Conservation (phyloP, 225 moss, liverwort and hornwort species). For the Rhytidiadelphus loreus region DNA sequence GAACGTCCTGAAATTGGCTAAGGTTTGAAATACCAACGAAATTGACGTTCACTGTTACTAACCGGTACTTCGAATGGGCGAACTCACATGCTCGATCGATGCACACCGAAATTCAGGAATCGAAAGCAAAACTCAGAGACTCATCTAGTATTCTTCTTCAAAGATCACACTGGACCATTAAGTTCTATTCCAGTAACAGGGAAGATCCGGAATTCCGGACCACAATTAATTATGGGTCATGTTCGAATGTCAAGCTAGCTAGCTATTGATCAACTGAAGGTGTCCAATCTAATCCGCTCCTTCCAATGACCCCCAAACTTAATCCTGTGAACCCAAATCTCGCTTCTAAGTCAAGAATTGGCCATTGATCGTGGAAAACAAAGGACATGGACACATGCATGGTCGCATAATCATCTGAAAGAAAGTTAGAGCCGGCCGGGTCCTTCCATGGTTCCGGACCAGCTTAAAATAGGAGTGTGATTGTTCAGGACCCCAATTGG, state of each 20-base stretch:
- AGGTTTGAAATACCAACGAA: not conserved
- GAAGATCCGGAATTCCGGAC: not conserved
- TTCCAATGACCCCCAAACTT: too few relatives aligned
- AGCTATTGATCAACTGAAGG: too few relatives aligned
- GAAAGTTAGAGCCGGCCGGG: not conserved
- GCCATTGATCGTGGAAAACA: not conserved
- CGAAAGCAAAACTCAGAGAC: not conserved
- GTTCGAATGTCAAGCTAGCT: too few relatives aligned
- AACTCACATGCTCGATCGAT: not conserved
- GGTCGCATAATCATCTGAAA: not conserved
- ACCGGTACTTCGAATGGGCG: not conserved
- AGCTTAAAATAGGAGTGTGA: too few relatives aligned
- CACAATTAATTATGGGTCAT: not conserved
- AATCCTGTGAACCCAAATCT: too few relatives aligned
- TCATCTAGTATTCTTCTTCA: not conserved
- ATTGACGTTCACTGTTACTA: not conserved
- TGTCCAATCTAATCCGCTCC: too few relatives aligned
- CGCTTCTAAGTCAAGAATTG: not conserved
- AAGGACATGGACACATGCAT: too few relatives aligned
- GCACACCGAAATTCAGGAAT: not conserved
- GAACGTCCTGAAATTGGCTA: not conserved
- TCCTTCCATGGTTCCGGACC: too few relatives aligned
- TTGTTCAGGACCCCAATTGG: not conserved
- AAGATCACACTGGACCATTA: not conserved
- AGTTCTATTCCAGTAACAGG: not conserved